A percentile compares a stretch with the other conserved stretches of the same genome.
These are phyloP conservation scores for Lagerstroemia speciosa DNA, from an alignment of 345 rosid genomes.

Conservation along the genomic window DNA sequence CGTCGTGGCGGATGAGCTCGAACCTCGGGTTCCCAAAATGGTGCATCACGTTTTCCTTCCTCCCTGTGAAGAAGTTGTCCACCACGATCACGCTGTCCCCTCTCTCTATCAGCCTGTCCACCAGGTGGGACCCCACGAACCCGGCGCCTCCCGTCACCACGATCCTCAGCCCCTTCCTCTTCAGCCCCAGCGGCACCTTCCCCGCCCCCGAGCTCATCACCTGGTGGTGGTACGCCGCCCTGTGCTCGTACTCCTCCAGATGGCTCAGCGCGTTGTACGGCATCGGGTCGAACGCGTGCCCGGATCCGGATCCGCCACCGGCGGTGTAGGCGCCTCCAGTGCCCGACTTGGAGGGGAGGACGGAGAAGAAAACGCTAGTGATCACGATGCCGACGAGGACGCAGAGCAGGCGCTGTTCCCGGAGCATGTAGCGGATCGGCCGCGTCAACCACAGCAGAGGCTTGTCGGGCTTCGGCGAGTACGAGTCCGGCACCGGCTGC, in stretches of 20 bases:
- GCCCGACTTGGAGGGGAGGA: constrained; percentile 29
- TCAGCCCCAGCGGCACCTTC: constrained; percentile 78
- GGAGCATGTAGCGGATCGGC: constrained; percentile 69
- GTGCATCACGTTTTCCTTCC: constrained; percentile 95
- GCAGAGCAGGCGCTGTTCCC: constrained; percentile 88
- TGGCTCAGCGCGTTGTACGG: neutral
- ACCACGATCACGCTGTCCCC: constrained; percentile 97
- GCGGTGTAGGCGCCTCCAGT: neutral
- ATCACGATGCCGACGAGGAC: constrained; percentile 79
- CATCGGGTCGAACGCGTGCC: constrained; percentile 12
- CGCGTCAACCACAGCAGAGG: constrained; percentile 58
- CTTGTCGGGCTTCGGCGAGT: constrained; percentile 64
- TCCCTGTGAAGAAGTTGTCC: constrained; percentile 92
- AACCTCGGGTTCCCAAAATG: constrained; percentile 86
- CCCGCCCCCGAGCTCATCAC: constrained; percentile 42
- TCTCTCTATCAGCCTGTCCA: constrained; percentile 80
- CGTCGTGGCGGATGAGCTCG: constrained; percentile 91
- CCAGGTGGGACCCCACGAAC: constrained; percentile 94
- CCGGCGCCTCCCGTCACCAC: constrained; percentile 99
- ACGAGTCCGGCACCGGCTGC: constrained; percentile 37
- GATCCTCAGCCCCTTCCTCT: constrained; percentile 68
- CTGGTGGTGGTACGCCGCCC: constrained; percentile 18
- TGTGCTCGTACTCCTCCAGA: constrained; percentile 19
- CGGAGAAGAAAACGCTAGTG: constrained; percentile 59
- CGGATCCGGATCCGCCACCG: neutral